Percentiles rank a stretch among this genome's conserved stretches.
Evolutionary conservation across 352 stramenopile species (phyloP).

Genomic region (Blastocystis sp.): DNA sequence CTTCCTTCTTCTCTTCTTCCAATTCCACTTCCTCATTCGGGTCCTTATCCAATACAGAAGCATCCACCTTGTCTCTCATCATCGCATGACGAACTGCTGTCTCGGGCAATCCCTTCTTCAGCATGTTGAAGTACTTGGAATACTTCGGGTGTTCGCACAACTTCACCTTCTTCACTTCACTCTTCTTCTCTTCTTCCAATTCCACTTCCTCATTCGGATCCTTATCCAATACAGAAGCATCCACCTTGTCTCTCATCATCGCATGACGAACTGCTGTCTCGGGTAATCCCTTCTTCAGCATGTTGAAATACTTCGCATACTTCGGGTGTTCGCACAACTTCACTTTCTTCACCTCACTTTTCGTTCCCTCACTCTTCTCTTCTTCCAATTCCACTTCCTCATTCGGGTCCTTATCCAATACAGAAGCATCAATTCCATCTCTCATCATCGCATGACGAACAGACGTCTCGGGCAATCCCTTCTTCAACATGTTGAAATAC

Average conservation of each 20-base stretch:
- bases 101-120: slow-evolving; percentile 57
- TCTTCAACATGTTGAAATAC: slow-evolving; percentile 65
- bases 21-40: slow-evolving; percentile 49
- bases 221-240: slow-evolving; percentile 12
- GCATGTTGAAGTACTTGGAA: slow-evolving; percentile 58
- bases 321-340: slow-evolving; percentile 32
- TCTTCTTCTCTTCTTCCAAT: slow-evolving; percentile 14
- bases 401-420: slow-evolving; percentile 23
- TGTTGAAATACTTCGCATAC: slow-evolving; percentile 59
- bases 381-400: slow-evolving; percentile 42
- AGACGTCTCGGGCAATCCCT: slow-evolving; percentile 25
- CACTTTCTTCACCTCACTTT: background rate
- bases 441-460: slow-evolving; percentile 40
- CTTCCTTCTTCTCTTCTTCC: slow-evolving; percentile 2
- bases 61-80: slow-evolving; percentile 66
- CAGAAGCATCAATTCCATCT: slow-evolving; percentile 49
- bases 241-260: slow-evolving; percentile 37
- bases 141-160: slow-evolving; percentile 45
- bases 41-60: slow-evolving; percentile 42
- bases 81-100: slow-evolving; percentile 38
- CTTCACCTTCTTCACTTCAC: slow-evolving; percentile 1
- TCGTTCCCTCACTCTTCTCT: no score
- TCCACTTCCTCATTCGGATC: slow-evolving; percentile 37
- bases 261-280: slow-evolving; percentile 32
- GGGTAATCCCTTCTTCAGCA: slow-evolving; percentile 59